Evolutionary conservation across 2,329 filamentous ascomycete genomes (phyloP), one percentile per base, ranked within the genome.

Genomic region (Aspergillus versicolor): DNA sequence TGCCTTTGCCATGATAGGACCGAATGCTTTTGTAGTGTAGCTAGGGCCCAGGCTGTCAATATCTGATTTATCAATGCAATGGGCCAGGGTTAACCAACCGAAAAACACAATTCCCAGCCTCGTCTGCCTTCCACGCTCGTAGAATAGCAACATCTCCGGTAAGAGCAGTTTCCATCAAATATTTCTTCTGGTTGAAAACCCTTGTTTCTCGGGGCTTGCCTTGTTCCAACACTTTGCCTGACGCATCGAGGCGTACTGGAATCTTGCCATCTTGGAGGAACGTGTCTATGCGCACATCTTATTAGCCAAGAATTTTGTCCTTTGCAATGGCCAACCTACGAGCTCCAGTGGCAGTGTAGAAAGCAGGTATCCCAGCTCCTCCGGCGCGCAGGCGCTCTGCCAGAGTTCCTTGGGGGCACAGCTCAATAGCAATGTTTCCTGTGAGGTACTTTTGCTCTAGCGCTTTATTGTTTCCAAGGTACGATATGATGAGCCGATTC

Each of bases 41-140:
- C 71, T 75, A 50, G 22, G 22, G 17, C 17, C 34, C 34, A 38
- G 12, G 11, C n/a, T 13, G 37, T 54, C 38, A 54, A 44, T 22
- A 27, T 27, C 24, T 11, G 8, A 22, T 48, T 5, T 2, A 17
- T 42, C 13, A 9, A 44, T 24, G 13, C 9, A 37, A 30, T 30
- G 8, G 3, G 17, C 3, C 9, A 17, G 19, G 8, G 5, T 12
- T 9, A 37, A n/a, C 74, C 61, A 74, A 88, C 71, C 89, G 81
- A 78, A 95, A 94, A 40, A 90, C 82, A 69, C 88, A 91, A 74
- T 93, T 93, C 12, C 90, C 90, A 4, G 88, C 84, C 59, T 86
- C 84, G 68, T 93, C 90, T 0, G 83, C 89, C 73, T 90, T 91
- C 80, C 84, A 88, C 0, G 90, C 90, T 54, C 90, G 82, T 50